Evolutionary conservation across 352 stramenopile genomes (phyloP), one percentile per base, ranked within the genome.

Genomic region (Pythium monospermum): DNA sequence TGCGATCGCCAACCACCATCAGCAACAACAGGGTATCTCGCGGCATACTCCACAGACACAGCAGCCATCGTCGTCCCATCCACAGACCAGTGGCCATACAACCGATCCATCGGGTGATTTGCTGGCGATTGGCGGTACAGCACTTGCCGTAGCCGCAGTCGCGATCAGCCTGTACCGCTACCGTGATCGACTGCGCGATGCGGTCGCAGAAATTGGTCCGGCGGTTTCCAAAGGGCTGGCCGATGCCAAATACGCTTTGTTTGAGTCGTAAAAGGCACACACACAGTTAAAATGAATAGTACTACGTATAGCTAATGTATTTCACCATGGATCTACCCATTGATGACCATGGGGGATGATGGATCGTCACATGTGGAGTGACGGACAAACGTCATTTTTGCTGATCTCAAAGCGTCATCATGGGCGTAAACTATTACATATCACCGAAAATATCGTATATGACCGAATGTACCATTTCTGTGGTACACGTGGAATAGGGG

Each of bases 241-340:
- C 0, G 77, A 89, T 42, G 77, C 75, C 44, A 86, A 85, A 49
- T 78, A 75, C 43, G 73, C 73, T 23, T 53, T 87, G 5, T 84
- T 87, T 45, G 76, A 87, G 8, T 72, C 68, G 45, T 84, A 45
- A 69, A 21, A 18, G 6, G 0, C 27, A n/a, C n/a, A n/a, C n/a
- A n/a, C n/a, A n/a, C n/a, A n/a, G n/a, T n/a, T n/a, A n/a, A n/a
- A n/a, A n/a, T n/a, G n/a, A n/a, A n/a, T 5, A 22, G 19, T 36
- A 10, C n/a, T 7, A 21, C 15, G 21, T 7, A 21, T 39, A 18
- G n/a, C 33, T 5, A 13, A 18, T 16, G n/a, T 1, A 4, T 39
- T 39, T 39, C 6, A 39, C 21, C 33, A 16, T 41, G 35, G 19
- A 41, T 16, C 35, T 19, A 41, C 35, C 33, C 35, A 41, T n/a